phyloP scores from a whole-genome alignment of 2,329 filamentous ascomycete species.

The Zopfia rhizophila region DNA sequence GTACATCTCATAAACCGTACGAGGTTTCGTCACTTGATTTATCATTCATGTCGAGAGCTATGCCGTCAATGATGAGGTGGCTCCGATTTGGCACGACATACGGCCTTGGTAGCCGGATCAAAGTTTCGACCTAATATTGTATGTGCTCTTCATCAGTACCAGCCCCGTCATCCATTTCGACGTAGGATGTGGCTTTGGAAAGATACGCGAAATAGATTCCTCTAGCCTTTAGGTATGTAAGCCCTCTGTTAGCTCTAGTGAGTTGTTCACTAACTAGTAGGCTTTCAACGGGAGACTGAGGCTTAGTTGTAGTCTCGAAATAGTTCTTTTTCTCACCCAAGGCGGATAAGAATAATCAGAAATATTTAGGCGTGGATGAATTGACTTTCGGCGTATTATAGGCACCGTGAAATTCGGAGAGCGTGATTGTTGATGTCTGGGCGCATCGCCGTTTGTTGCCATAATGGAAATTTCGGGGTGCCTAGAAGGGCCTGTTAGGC shows the following conservation, averaged over 20 bases:
- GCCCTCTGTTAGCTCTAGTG: conserved; percentile 12
- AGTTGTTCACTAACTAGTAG: conserved; percentile 6
- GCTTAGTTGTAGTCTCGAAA: neutral
- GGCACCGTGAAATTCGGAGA: neutral
- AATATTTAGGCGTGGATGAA: neutral
- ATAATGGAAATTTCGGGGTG: neutral
- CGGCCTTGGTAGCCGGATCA: neutral
- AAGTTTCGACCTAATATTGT: neutral
- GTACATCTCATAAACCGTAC: neutral
- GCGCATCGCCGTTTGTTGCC: neutral
- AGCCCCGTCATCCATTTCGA: neutral
- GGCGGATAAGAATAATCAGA: too few relatives aligned
- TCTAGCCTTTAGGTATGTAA: conserved; percentile 8
- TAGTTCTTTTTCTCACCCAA: neutral
- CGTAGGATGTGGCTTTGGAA: neutral
- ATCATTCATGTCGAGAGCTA: neutral
- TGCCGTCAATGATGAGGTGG: conserved; percentile 22
- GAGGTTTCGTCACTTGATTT: neutral
- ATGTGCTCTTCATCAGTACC: too few relatives aligned
- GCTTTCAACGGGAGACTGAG: neutral
- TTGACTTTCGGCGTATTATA: neutral
- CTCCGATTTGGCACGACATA: conserved; percentile 18
- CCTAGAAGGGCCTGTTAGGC: too few relatives aligned
- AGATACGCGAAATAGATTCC: conserved; percentile 12
- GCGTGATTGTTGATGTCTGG: neutral